These are phyloP conservation scores for Heliamphora ciliata DNA, from an alignment of 179 eudicot genomes.

Conservation along the genomic window DNA sequence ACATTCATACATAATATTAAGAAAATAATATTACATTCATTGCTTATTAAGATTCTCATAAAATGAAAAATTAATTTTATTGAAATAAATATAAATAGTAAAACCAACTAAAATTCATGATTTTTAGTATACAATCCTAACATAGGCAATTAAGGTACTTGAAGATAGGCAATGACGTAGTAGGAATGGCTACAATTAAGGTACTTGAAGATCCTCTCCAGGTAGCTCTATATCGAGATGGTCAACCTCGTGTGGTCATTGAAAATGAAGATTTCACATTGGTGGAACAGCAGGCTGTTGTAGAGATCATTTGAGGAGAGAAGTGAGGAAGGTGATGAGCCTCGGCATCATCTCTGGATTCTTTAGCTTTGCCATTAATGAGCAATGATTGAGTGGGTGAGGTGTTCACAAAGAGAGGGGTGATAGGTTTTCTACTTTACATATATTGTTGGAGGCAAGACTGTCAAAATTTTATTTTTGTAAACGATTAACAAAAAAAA, in stretches of 20 bases:
- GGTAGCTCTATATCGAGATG: slow-evolving; percentile 23
- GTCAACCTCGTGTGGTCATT: slow-evolving; percentile 24
- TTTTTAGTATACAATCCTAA: too few species aligned
- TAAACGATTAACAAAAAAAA: too few species aligned
- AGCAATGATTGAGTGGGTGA: slow-evolving; percentile 2
- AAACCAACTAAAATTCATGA: too few species aligned
- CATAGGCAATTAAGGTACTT: too few species aligned
- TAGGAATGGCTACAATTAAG: slow-evolving; percentile 25
- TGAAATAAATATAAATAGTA: too few species aligned
- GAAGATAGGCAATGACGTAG: slow-evolving; percentile 20
- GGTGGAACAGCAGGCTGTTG: not conserved
- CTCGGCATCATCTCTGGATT: slow-evolving; percentile 20
- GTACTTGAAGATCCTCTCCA: slow-evolving; percentile 27
- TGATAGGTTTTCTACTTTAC: not conserved
- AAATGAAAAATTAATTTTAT: too few species aligned
- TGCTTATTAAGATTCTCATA: too few species aligned
- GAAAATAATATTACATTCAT: too few species aligned
- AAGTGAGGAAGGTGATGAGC: slow-evolving; percentile 24
- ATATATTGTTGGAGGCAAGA: not conserved
- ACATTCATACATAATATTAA: too few species aligned
- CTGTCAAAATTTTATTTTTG: too few species aligned
- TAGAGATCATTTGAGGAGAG: slow-evolving; percentile 23
- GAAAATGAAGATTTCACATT: slow-evolving; percentile 18
- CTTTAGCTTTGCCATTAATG: slow-evolving; percentile 4
- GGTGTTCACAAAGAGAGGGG: not conserved